These are phyloP conservation scores for Rhynchosporium graminicola DNA, from an alignment of 2,329 filamentous ascomycete genomes.

Conservation along the genomic window DNA sequence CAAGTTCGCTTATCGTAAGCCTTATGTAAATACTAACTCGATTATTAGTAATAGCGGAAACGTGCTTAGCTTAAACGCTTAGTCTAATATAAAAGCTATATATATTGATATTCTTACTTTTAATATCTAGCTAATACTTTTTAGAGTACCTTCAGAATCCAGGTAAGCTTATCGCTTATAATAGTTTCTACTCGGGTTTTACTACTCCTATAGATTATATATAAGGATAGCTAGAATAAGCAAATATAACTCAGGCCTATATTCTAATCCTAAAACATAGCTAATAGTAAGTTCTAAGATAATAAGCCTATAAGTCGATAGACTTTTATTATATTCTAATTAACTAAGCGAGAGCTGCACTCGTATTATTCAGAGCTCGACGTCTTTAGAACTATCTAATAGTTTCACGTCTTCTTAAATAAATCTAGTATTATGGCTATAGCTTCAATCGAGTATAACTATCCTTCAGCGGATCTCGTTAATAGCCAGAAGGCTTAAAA, in stretches of 20 bases:
- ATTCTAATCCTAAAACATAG: constrained; percentile 72
- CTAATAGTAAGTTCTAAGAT: constrained; percentile 54
- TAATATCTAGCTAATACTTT: constrained; percentile 7
- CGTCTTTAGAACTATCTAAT: constrained; percentile 23
- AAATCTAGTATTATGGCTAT: constrained; percentile 30
- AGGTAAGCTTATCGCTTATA: constrained; percentile 58
- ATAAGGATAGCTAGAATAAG: constrained; percentile 43
- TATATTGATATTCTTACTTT: constrained; percentile 1
- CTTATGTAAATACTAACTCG: constrained; percentile 65
- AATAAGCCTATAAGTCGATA: constrained; percentile 52
- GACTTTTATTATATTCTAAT: constrained; percentile 41
- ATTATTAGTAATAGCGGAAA: constrained; percentile 59
- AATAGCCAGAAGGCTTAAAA: constrained; percentile 30
- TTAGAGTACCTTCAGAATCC: constrained; percentile 58
- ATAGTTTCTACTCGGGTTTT: constrained; percentile 74
- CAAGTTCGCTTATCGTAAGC: constrained; percentile 66
- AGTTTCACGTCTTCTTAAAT: constrained; percentile 30
- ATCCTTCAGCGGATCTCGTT: constrained; percentile 23
- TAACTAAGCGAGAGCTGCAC: constrained; percentile 17
- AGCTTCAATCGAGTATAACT: constrained; percentile 23
- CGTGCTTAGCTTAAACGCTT: constrained; percentile 57
- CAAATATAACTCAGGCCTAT: constrained; percentile 35
- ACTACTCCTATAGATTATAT: constrained; percentile 58
- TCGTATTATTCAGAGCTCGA: constrained; percentile 13
- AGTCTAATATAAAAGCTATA: constrained; percentile 43